phyloP scores from a whole-genome alignment of 2,329 filamentous ascomycete species.

The Emergomyces orientalis region DNA sequence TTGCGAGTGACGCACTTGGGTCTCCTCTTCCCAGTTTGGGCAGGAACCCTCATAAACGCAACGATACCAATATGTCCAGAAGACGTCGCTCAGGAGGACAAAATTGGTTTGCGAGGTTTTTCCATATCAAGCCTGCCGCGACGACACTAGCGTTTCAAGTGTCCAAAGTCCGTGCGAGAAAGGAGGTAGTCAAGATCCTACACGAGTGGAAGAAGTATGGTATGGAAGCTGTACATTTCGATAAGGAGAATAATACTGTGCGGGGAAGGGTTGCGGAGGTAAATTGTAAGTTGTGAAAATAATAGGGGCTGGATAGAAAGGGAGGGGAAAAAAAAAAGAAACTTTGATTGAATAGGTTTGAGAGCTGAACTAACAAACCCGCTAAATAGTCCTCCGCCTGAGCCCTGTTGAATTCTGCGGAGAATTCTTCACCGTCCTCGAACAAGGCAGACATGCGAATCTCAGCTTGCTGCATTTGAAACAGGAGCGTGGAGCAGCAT shows the following conservation, averaged over 20 bases:
- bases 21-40: neutral
- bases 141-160: conserved; percentile 66
- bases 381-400: conserved; percentile 57
- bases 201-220: conserved; percentile 74
- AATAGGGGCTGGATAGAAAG: neutral
- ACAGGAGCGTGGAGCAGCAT: conserved; percentile 84
- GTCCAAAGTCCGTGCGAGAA: conserved; percentile 61
- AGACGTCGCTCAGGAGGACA: conserved; percentile 32
- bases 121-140: conserved; percentile 76
- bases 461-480: conserved; percentile 77
- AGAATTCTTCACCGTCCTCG: conserved; percentile 80
- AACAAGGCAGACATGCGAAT: conserved; percentile 67
- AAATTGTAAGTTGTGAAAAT: conserved; percentile 56
- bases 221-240: conserved; percentile 67
- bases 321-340: neutral
- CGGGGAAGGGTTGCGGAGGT: conserved; percentile 64
- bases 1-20: neutral
- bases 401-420: conserved; percentile 82
- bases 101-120: conserved; percentile 82
- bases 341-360: neutral
- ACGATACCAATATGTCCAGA: neutral
- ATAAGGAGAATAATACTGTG: conserved; percentile 69
- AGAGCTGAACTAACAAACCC: neutral
- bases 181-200: conserved; percentile 65
- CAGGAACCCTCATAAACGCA: neutral